Conservation (phyloP, 139 green algal species). For the Chlorella ohadii region DNA sequence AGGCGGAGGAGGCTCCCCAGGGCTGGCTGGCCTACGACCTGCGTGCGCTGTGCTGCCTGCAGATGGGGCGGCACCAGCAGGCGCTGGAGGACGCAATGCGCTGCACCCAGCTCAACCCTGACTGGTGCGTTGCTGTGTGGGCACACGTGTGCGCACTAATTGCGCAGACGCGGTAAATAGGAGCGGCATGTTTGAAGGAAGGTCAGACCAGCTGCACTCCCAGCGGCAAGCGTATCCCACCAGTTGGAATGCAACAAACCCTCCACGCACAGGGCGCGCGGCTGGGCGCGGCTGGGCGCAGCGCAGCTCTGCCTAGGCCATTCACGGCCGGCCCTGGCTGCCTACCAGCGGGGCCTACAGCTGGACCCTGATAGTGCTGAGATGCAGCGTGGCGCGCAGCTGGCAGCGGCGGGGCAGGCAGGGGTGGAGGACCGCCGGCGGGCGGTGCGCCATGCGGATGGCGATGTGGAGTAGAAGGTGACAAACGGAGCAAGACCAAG, state of each 20-base stretch:
- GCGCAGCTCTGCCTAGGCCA: slow-evolving; percentile 41
- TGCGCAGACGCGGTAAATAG: too few species aligned
- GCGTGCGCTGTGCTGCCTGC: slow-evolving; percentile 18
- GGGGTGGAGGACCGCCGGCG: not conserved
- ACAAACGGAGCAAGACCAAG: not conserved
- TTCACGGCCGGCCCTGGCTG: slow-evolving; percentile 4
- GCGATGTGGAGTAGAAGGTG: not conserved
- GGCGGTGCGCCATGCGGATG: not conserved
- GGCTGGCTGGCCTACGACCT: slow-evolving; percentile 24
- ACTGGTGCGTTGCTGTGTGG: slow-evolving; percentile 30
- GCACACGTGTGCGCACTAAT: too few species aligned
- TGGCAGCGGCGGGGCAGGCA: slow-evolving; percentile 18
- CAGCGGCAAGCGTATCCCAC: too few species aligned
- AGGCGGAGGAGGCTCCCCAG: not conserved
- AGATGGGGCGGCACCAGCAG: slow-evolving; percentile 4
- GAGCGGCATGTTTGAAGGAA: too few species aligned
- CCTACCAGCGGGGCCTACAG: slow-evolving; percentile 26
- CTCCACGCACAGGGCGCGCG: slow-evolving; percentile 22
- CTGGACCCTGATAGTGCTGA: slow-evolving; percentile 12
- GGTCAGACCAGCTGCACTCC: too few species aligned
- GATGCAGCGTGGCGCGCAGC: slow-evolving; percentile 35
- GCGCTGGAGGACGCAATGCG: slow-evolving; percentile 41
- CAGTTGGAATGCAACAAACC: too few species aligned
- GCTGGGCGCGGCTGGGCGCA: slow-evolving; percentile 42
- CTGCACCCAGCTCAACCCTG: slow-evolving; percentile 39